Base-by-base conservation (phyloP, 352 stramenopile species). In the Pythium pyrilobum region DNA sequence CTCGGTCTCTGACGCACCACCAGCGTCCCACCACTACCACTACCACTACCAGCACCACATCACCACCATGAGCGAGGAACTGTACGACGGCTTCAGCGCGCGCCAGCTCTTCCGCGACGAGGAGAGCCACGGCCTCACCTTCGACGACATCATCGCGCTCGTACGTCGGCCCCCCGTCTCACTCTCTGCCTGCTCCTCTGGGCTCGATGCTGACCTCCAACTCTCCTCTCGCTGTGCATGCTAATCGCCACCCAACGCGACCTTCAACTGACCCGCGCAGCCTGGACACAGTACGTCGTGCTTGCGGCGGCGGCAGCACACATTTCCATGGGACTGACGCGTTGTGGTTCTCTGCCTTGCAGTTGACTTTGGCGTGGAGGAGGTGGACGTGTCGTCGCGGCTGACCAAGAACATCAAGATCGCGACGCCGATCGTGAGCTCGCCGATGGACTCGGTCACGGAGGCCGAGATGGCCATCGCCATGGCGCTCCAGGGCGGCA, bases 371-470 rank as follows among this genome's bases (percentile, higher is more conserved):
- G 84, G 84, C 15, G 80, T 97, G 13, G 80, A 97, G 41, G 81
- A 97, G 29, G 96, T 99, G 31, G 84, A 92, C 21, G 82, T 99
- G 56, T 86, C 80, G 16, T 96, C 93, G 15, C 69, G 65, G 9
- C 45, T 93, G 41, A 87, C 89, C 31, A 89, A 80, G 66, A 97
- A 96, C 64, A 99, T 99, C 66, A 85, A 64, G 31, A 66, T 99
- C 44, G 89, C 96, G 38, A 65, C 81, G 39, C 96, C 96, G 12
- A 95, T 99, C 48, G 92, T 98, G 32, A 98, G 90, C 18, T 98
- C 94, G 41, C 97, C 97, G 2, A 99, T 99, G 97, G 97, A 99
- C 79, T 99, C 97, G 18, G 97, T 99, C 31, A 99, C 97, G 20
- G 97, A 99, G 68, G 75, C 92, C 32, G 84, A 91, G 50, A 99